Conservation (phyloP, 768 basidiomycete species). For the Mycena vitilis region DNA sequence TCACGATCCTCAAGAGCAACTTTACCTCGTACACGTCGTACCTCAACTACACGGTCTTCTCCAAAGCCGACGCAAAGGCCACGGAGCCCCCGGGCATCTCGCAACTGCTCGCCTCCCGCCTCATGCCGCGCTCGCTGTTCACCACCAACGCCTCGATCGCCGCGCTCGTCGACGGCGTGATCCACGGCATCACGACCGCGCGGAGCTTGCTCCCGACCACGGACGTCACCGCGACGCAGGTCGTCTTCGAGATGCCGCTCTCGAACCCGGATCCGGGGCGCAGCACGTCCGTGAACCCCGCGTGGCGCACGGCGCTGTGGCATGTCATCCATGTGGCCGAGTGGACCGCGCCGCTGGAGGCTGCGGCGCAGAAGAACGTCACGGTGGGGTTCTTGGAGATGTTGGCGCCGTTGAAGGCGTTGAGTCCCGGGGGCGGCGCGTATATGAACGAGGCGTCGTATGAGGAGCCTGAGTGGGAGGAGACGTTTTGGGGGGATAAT, state of each 20-base stretch:
- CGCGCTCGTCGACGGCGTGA: conserved; percentile 24
- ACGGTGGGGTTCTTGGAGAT: conserved; percentile 26
- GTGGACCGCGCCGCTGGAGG: conserved; percentile 28
- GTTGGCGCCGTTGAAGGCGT: conserved; percentile 23
- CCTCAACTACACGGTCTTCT: conserved; percentile 26
- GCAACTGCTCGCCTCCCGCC: conserved; percentile 28
- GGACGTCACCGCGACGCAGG: conserved; percentile 25
- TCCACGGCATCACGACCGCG: conserved; percentile 25
- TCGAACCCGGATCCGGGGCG: conserved; percentile 26
- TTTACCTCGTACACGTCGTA: conserved; percentile 26
- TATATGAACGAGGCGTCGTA: conserved; percentile 26
- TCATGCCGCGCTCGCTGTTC: conserved; percentile 25
- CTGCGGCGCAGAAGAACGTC: conserved; percentile 25
- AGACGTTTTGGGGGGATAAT: conserved; percentile 30
- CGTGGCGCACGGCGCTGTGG: conserved; percentile 21
- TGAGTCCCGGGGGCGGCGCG: conserved; percentile 24
- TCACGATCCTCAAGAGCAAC: conserved; percentile 24
- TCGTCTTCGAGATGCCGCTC: conserved; percentile 27
- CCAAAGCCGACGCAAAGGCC: conserved; percentile 24
- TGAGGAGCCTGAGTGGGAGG: conserved; percentile 33
- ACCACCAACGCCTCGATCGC: conserved; percentile 20
- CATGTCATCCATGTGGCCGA: conserved; percentile 27
- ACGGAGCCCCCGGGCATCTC: conserved; percentile 26
- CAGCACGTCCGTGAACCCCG: conserved; percentile 25
- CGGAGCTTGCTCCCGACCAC: conserved; percentile 21